Percentiles rank a stretch among this genome's conserved stretches.
Conservation (phyloP, 129 eudicot genomes). For the Lactuca saligna region DNA sequence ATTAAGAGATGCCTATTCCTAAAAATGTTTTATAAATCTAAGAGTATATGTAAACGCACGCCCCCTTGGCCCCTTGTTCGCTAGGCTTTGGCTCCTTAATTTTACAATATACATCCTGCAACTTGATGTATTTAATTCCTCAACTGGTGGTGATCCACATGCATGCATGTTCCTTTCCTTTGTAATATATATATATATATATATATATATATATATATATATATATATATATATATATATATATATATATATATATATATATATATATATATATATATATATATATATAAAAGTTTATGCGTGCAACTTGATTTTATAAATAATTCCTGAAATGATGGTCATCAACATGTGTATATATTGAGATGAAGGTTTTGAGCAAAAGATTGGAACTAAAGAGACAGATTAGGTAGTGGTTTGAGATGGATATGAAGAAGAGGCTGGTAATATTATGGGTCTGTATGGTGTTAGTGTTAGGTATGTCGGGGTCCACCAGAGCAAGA, state of each 20-base stretch:
- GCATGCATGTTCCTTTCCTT: conserved; percentile 2
- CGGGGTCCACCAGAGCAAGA: conserved; percentile 2
- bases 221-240: neutral
- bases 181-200: neutral
- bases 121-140: conserved; percentile 23
- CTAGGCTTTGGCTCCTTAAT: neutral
- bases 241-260: too few species aligned
- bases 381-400: conserved; percentile 1
- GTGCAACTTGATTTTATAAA: conserved; percentile 11
- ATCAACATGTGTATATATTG: conserved; percentile 5
- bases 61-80: neutral
- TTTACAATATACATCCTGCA: neutral
- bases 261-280: too few species aligned
- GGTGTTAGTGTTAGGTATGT: conserved; percentile 18
- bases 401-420: neutral
- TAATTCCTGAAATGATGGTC: conserved; percentile 1
- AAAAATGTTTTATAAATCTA: too few species aligned
- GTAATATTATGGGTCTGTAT: conserved; percentile 18
- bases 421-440: neutral
- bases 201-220: neutral
- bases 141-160: conserved; percentile 23
- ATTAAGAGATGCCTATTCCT: neutral
- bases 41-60: conserved; percentile 4
- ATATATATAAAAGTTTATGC: neutral
- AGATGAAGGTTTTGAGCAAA: neutral